Evolutionary conservation across 306 rosid species (phyloP).

Genomic region (Hippophae tibetana): DNA sequence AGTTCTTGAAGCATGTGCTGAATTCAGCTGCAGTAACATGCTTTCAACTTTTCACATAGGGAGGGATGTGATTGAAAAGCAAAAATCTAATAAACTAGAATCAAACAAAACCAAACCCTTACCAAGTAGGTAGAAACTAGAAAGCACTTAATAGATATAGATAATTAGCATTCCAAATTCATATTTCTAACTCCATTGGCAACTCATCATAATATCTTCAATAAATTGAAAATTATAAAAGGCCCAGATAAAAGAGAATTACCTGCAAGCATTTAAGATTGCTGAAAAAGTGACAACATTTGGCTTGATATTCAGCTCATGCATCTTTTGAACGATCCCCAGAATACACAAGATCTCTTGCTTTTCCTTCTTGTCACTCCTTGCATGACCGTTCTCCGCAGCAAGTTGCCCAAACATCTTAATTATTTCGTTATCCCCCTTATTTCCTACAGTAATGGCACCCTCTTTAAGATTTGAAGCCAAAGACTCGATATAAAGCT

Average conservation of each 20-base stretch:
- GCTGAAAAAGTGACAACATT: conserved; percentile 72
- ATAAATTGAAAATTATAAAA: too few species aligned
- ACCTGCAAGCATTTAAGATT: conserved; percentile 96
- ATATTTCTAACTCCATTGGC: too few species aligned
- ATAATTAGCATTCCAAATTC: too few species aligned
- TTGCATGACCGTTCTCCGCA: conserved; percentile 42
- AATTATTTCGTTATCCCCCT: conserved; percentile 24
- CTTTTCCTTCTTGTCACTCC: conserved; percentile 30
- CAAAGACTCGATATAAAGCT: conserved; percentile 16
- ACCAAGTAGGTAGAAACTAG: too few species aligned
- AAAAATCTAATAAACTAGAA: too few species aligned
- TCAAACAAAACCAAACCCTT: too few species aligned
- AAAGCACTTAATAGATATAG: too few species aligned
- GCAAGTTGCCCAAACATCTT: conserved; percentile 49
- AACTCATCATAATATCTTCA: too few species aligned
- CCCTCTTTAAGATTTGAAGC: conserved; percentile 10
- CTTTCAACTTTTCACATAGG: too few species aligned
- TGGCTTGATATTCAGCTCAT: conserved; percentile 44
- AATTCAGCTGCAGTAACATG: too few species aligned
- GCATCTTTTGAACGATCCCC: conserved; percentile 69
- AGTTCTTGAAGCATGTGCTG: too few species aligned
- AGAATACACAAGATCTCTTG: conserved; percentile 43
- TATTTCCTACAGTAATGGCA: conserved; percentile 7
- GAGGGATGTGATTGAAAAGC: too few species aligned
- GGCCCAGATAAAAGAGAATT: background rate